These are phyloP conservation scores for Lolium multiflorum DNA, from an alignment of 176 grass and related monocot species.

Conservation along the genomic window DNA sequence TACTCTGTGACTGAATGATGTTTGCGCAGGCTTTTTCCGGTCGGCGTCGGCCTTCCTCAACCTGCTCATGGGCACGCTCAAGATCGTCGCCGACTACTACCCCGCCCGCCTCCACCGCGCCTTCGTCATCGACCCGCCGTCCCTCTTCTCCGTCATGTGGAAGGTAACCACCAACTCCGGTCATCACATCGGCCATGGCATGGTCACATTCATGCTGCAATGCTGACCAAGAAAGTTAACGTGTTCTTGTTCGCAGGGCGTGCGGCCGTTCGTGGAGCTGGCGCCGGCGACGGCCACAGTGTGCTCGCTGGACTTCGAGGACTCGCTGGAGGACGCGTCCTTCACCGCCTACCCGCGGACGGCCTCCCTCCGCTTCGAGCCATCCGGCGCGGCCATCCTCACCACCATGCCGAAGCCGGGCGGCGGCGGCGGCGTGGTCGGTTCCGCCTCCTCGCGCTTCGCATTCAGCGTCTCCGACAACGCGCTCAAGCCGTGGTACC, in stretches of 20 bases:
- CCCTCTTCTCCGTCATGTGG: conserved; percentile 95
- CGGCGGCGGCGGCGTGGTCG: conserved; percentile 30
- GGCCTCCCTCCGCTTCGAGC: conserved; percentile 84
- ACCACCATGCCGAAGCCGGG: conserved; percentile 27
- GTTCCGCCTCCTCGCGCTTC: conserved; percentile 92
- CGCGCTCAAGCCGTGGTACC: conserved; percentile 97
- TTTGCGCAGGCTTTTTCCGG: conserved; percentile 88
- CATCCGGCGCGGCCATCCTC: conserved; percentile 40
- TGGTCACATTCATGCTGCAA: not conserved
- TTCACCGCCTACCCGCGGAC: conserved; percentile 84
- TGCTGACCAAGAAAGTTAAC: not conserved
- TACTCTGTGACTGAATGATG: not conserved
- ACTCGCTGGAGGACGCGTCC: conserved; percentile 83
- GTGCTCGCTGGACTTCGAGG: conserved; percentile 90
- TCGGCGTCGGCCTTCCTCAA: conserved; percentile 95
- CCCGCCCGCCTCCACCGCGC: conserved; percentile 87
- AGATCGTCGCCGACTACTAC: conserved; percentile 96
- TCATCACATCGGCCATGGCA: not conserved
- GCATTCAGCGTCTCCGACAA: conserved; percentile 82
- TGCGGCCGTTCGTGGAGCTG: conserved; percentile 85
- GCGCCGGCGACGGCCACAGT: conserved; percentile 65
- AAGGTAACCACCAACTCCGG: conserved; percentile 55
- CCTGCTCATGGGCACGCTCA: conserved; percentile 89
- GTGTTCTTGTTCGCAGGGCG: conserved; percentile 52
- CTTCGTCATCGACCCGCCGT: conserved; percentile 95